Conservation (phyloP, 495 filamentous ascomycete species). For the Hypoxylon crocopeplum region DNA sequence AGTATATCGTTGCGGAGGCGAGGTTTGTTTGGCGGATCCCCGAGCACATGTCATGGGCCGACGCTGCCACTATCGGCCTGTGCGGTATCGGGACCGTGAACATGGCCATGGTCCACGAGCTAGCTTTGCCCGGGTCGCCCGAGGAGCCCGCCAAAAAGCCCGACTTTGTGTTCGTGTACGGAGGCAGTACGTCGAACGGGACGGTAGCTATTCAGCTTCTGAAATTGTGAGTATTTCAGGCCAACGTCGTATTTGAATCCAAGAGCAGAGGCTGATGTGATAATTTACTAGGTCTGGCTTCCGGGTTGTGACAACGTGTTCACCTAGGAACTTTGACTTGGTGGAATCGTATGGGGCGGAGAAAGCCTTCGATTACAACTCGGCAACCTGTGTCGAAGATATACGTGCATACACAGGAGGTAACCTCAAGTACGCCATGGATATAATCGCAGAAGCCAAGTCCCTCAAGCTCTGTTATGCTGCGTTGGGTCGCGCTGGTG, state of each 20-base stretch:
- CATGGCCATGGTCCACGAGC: background rate
- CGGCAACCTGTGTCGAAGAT: background rate
- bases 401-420: background rate
- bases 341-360: background rate
- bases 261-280: no score
- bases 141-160: background rate
- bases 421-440: background rate
- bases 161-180: background rate
- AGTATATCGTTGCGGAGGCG: slow-evolving; percentile 55
- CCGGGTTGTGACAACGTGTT: background rate
- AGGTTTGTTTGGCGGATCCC: slow-evolving; percentile 55
- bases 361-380: background rate
- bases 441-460: background rate
- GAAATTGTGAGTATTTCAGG: background rate
- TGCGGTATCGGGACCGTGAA: slow-evolving; percentile 29
- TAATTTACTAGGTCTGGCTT: background rate
- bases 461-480: background rate
- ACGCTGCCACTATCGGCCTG: slow-evolving; percentile 60
- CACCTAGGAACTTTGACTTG: background rate
- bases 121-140: background rate
- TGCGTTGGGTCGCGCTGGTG: background rate
- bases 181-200: background rate
- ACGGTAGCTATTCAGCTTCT: background rate
- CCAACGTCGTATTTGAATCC: no score
- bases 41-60: slow-evolving; percentile 54